Percentiles rank a stretch among this genome's conserved stretches.
Conservation (phyloP, 768 basidiomycete genomes). For the Rhizopogon salebrosus region DNA sequence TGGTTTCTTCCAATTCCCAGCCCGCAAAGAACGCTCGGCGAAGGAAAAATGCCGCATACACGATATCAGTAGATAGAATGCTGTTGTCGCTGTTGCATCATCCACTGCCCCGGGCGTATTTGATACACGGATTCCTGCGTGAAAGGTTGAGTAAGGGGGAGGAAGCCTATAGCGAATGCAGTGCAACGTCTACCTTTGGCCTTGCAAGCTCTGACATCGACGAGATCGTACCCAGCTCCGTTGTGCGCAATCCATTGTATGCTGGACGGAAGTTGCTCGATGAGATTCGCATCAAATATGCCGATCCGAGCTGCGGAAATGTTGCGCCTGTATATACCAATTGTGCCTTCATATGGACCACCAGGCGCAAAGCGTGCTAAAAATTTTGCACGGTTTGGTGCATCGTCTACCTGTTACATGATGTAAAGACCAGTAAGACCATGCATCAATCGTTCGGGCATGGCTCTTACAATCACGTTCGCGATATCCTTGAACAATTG, state of each 20-base stretch:
- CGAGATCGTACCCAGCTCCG: constrained; percentile 83
- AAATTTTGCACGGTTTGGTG: constrained; percentile 41
- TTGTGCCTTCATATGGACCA: constrained; percentile 43
- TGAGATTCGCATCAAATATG: constrained; percentile 43
- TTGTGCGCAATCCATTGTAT: constrained; percentile 86
- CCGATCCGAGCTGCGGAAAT: constrained; percentile 39
- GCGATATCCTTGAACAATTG: constrained; percentile 59
- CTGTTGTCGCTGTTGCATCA: constrained; percentile 82
- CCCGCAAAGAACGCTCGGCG: constrained; percentile 39
- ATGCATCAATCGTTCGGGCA: background rate
- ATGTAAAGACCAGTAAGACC: no score
- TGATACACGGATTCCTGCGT: constrained; percentile 63
- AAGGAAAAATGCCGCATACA: constrained; percentile 62
- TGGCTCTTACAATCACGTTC: constrained; percentile 65
- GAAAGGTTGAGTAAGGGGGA: background rate
- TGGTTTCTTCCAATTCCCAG: background rate
- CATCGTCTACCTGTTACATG: constrained; percentile 32
- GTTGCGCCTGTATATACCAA: constrained; percentile 49
- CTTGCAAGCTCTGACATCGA: constrained; percentile 72
- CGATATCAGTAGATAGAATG: constrained; percentile 71
- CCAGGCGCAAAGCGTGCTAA: constrained; percentile 34
- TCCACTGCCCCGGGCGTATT: constrained; percentile 84
- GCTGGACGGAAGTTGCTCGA: constrained; percentile 54
- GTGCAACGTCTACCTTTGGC: constrained; percentile 44
- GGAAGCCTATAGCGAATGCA: background rate